A percentile compares a stretch with the other conserved stretches of the same genome.
phyloP scores from a whole-genome alignment of 1,284 basidiomycete species.

The Rhodotorula sp. region DNA sequence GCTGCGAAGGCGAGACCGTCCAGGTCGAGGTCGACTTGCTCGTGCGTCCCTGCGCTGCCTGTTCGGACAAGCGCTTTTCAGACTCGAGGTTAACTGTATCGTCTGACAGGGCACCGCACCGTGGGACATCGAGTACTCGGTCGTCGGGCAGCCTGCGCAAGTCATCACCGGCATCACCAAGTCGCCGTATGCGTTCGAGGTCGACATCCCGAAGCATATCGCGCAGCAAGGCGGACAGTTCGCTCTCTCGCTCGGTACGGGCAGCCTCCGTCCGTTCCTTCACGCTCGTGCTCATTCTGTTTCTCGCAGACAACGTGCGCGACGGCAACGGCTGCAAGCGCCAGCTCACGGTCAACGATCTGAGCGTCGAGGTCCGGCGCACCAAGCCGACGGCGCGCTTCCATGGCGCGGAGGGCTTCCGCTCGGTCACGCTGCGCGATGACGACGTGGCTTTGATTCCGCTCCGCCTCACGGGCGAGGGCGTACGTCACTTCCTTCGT shows the following conservation, averaged over 20 bases:
- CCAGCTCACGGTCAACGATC: slow-evolving; percentile 66
- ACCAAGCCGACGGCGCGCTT: slow-evolving; percentile 86
- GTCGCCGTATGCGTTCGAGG: slow-evolving; percentile 46
- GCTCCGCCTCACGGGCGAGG: slow-evolving; percentile 79
- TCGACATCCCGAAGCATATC: slow-evolving; percentile 54
- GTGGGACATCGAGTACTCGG: slow-evolving; percentile 77
- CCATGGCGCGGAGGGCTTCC: slow-evolving; percentile 63
- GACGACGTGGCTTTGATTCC: slow-evolving; percentile 71
- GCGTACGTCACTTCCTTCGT: slow-evolving; percentile 58
- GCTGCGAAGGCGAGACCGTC: slow-evolving; percentile 71
- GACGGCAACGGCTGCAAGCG: slow-evolving; percentile 87
- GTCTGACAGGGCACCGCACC: slow-evolving; percentile 76
- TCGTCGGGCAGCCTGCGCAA: slow-evolving; percentile 63
- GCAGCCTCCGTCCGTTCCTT: background rate
- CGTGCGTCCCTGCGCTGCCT: slow-evolving; percentile 54
- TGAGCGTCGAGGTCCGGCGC: slow-evolving; percentile 85
- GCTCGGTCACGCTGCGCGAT: slow-evolving; percentile 63
- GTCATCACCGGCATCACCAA: slow-evolving; percentile 43
- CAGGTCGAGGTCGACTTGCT: slow-evolving; percentile 74
- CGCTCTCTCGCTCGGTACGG: slow-evolving; percentile 58
- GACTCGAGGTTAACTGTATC: background rate
- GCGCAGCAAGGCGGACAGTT: slow-evolving; percentile 73
- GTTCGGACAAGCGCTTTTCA: background rate
- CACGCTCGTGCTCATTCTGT: background rate
- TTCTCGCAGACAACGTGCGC: slow-evolving; percentile 35